Conservation (phyloP, 2,329 filamentous ascomycete genomes). For the Ascochyta lentis region DNA sequence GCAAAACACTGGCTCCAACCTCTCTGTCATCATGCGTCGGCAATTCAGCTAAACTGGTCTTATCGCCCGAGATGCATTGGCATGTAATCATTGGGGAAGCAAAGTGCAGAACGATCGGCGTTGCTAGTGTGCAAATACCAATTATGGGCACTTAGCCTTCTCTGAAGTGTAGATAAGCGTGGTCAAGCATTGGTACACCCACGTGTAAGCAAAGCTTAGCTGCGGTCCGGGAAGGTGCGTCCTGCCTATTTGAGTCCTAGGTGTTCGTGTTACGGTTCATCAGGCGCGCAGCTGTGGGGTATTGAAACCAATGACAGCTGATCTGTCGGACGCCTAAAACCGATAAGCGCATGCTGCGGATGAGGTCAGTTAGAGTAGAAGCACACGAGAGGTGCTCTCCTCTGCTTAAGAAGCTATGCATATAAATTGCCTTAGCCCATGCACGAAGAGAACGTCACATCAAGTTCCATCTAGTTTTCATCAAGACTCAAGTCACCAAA, state of each 20-base stretch:
- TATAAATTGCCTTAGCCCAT: neutral
- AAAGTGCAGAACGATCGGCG: neutral
- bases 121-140: neutral
- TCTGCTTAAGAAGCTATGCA: neutral
- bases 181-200: neutral
- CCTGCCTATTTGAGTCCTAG: neutral
- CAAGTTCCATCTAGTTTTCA: neutral
- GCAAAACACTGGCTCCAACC: neutral
- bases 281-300: constrained; percentile 1
- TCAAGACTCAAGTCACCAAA: neutral
- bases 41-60: neutral
- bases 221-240: neutral
- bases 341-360: neutral
- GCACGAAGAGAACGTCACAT: too few species aligned
- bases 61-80: neutral
- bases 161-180: neutral
- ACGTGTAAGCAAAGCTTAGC: neutral
- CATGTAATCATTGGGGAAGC: neutral
- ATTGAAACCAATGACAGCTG: neutral
- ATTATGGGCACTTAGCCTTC: neutral
- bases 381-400: neutral
- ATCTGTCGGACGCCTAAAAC: neutral
- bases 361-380: neutral
- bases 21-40: neutral
- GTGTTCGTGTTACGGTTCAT: neutral